phyloP scores from a whole-genome alignment of 176 grass and related monocot genomes.

The Areca catechu region DNA sequence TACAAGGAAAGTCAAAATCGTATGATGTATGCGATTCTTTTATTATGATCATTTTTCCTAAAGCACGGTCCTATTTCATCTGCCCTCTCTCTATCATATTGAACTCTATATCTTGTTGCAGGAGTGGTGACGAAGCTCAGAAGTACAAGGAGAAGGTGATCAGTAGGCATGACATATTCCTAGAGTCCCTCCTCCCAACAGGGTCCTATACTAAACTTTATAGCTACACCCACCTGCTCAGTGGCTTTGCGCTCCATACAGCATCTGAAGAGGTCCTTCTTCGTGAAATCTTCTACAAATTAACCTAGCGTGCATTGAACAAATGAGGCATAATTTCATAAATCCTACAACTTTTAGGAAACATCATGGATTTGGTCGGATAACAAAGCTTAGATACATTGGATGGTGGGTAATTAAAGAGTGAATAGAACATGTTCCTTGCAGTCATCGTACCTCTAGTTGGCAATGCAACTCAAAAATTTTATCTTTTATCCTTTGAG shows the following conservation, averaged over 20 bases:
- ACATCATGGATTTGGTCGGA: no score
- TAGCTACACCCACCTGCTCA: slow-evolving; percentile 78
- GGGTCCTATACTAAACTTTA: slow-evolving; percentile 84
- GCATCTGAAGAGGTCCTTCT: slow-evolving; percentile 45
- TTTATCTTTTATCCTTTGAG: no score
- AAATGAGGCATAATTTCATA: no score
- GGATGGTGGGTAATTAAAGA: no score
- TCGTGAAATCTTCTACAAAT: no score
- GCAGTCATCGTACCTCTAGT: no score
- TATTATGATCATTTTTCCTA: not conserved
- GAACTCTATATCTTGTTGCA: slow-evolving; percentile 22
- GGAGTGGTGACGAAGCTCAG: slow-evolving; percentile 59
- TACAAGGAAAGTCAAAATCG: slow-evolving; percentile 33
- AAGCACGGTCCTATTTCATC: slow-evolving; percentile 1
- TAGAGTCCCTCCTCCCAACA: slow-evolving; percentile 61
- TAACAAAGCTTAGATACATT: no score
- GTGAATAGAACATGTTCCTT: no score
- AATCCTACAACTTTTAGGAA: no score
- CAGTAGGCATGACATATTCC: slow-evolving; percentile 64
- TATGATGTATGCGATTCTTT: slow-evolving; percentile 36
- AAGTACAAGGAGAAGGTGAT: slow-evolving; percentile 53
- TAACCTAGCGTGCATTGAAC: no score
- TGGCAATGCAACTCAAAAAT: no score
- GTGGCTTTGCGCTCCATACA: slow-evolving; percentile 75
- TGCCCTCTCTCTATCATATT: not conserved